These are phyloP conservation scores for Lactarius deliciosus DNA, from an alignment of 768 basidiomycete genomes.

Conservation along the genomic window DNA sequence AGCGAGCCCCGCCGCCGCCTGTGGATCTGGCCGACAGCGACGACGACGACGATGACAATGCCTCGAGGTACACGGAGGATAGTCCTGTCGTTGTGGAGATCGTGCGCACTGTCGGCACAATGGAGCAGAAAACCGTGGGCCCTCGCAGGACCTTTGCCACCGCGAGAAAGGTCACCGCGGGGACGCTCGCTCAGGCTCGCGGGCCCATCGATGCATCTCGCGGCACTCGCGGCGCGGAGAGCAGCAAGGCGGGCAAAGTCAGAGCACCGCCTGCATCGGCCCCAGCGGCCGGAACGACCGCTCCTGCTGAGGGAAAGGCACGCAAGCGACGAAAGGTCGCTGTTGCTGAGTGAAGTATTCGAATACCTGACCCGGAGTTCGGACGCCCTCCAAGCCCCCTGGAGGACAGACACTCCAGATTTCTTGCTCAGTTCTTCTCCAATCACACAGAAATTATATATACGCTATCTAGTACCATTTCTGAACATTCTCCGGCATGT, in stretches of 20 bases:
- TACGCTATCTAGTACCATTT: too few species aligned
- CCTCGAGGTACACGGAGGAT: conserved; percentile 34
- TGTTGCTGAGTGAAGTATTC: conserved; percentile 1
- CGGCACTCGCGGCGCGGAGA: conserved; percentile 6
- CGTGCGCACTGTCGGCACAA: conserved; percentile 27
- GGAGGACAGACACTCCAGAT: too few species aligned
- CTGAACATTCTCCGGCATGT: too few species aligned
- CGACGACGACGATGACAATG: conserved; percentile 32
- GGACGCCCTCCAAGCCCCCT: too few species aligned
- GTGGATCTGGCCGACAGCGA: conserved; percentile 24
- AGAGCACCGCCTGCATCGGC: too few species aligned
- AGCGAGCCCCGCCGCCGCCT: conserved; percentile 33
- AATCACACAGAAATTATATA: too few species aligned
- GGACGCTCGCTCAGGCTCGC: background rate
- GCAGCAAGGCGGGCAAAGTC: conserved; percentile 6
- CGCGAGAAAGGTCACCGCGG: conserved; percentile 20
- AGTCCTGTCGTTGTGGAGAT: conserved; percentile 37
- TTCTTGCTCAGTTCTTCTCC: too few species aligned
- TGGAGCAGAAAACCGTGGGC: conserved; percentile 20
- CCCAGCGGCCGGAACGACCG: too few species aligned
- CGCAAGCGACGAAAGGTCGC: conserved; percentile 24
- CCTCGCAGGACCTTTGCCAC: conserved; percentile 30
- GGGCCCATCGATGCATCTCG: conserved; percentile 1
- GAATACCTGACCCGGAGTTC: background rate
- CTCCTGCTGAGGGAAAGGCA: conserved; percentile 9